These are phyloP conservation scores for Geotrichum cucujoidarum DNA, from an alignment of 1,139 yeast species.

Conservation along the genomic window DNA sequence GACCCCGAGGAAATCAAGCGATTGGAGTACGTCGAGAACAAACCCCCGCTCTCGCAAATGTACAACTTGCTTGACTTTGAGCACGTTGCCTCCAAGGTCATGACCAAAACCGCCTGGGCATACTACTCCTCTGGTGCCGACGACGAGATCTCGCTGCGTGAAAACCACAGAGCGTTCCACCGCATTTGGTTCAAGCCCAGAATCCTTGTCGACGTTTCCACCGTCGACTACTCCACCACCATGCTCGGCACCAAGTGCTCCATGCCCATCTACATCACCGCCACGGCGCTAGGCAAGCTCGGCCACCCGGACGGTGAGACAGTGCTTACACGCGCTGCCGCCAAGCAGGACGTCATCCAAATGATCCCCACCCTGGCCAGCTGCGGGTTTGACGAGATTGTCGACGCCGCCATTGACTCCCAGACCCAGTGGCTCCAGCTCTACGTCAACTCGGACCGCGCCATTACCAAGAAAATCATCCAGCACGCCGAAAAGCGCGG, in stretches of 20 bases:
- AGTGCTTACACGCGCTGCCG: conserved; percentile 48
- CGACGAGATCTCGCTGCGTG: conserved; percentile 84
- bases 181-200: conserved; percentile 81
- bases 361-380: conserved; percentile 57
- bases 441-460: conserved; percentile 72
- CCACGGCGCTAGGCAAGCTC: conserved; percentile 53
- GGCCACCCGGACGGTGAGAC: conserved; percentile 56
- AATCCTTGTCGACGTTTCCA: conserved; percentile 66
- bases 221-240: conserved; percentile 49
- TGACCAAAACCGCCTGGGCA: conserved; percentile 82
- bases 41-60: conserved; percentile 64
- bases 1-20: conserved; percentile 36
- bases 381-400: conserved; percentile 53
- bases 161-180: conserved; percentile 84
- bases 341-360: conserved; percentile 45
- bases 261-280: conserved; percentile 54
- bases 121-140: conserved; percentile 90
- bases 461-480: conserved; percentile 55
- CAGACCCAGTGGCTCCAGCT: conserved; percentile 88
- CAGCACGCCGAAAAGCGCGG: conserved; percentile 72
- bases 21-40: conserved; percentile 39
- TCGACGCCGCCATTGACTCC: conserved; percentile 42
- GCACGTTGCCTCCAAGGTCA: conserved; percentile 68
- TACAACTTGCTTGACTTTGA: conserved; percentile 79
- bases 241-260: conserved; percentile 46